Evolutionary conservation across 345 rosid genomes (phyloP).

Genomic region (Hibiscus mutabilis): DNA sequence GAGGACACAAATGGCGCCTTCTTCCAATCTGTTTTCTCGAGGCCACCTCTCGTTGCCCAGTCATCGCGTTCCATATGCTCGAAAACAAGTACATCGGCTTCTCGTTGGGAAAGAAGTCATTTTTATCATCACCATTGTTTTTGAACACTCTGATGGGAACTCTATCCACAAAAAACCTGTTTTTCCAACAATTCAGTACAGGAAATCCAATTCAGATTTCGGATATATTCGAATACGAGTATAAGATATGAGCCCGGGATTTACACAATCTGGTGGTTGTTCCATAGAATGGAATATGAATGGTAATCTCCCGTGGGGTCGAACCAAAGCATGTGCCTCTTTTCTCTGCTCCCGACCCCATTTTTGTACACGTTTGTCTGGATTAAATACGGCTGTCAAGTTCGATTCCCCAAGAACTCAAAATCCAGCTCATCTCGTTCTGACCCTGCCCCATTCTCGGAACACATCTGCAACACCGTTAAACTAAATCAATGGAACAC

Average conservation of each 20-base stretch:
- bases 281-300: constrained; percentile 77
- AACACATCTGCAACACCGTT: constrained; percentile 63
- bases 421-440: constrained; percentile 90
- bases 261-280: constrained; percentile 69
- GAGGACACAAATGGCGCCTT: constrained; percentile 84
- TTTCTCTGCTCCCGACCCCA: constrained; percentile 82
- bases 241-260: constrained; percentile 1
- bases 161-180: constrained; percentile 64
- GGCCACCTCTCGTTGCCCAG: constrained; percentile 95
- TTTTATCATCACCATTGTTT: constrained; percentile 61
- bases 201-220: background rate
- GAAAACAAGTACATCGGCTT: constrained; percentile 97
- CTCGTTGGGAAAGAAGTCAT: constrained; percentile 83
- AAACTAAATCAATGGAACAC: background rate
- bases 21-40: constrained; percentile 91
- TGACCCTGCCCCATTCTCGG: constrained; percentile 43
- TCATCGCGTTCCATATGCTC: constrained; percentile 99
- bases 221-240: background rate
- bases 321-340: constrained; percentile 94
- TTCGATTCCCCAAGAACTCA: constrained; percentile 93
- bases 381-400: constrained; percentile 76
- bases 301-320: constrained; percentile 91
- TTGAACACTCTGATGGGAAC: constrained; percentile 79
- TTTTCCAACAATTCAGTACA: background rate
- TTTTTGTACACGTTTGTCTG: constrained; percentile 90